Conservation (phyloP, 1,284 basidiomycete species). For the Boletus sp. region DNA sequence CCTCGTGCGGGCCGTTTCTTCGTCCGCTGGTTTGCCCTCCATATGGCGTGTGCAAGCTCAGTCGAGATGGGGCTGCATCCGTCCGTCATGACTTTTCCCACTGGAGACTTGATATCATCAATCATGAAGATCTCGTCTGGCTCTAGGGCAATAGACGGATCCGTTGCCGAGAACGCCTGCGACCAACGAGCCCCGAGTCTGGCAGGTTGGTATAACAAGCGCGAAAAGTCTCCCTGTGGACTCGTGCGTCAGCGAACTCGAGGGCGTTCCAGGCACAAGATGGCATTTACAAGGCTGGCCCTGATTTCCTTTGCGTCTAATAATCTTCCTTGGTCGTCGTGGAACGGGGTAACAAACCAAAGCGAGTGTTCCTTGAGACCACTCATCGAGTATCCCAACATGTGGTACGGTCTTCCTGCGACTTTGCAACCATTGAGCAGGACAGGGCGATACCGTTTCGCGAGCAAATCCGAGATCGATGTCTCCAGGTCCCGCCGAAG, state of each 20-base stretch:
- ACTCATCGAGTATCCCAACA: constrained; percentile 61
- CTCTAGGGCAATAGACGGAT: constrained; percentile 38
- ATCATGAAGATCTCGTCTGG: constrained; percentile 33
- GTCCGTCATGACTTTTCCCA: constrained; percentile 40
- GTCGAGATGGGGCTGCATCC: constrained; percentile 45
- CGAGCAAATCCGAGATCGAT: constrained; percentile 43
- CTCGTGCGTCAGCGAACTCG: constrained; percentile 2
- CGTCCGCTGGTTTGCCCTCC: constrained; percentile 28
- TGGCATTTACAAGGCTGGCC: constrained; percentile 29
- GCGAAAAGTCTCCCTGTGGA: constrained; percentile 38
- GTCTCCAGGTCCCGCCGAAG: constrained; percentile 47
- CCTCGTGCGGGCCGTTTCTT: constrained; percentile 18
- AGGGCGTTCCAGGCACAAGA: constrained; percentile 1
- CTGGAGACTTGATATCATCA: constrained; percentile 26
- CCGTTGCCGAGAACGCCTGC: constrained; percentile 51
- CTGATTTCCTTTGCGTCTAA: constrained; percentile 33
- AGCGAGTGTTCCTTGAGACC: constrained; percentile 55
- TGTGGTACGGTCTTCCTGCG: constrained; percentile 51
- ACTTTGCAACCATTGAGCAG: constrained; percentile 47
- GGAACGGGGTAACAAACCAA: constrained; percentile 55
- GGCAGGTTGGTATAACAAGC: constrained; percentile 38
- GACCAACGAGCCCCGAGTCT: constrained; percentile 49
- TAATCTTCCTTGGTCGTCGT: constrained; percentile 15
- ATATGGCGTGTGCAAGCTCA: constrained; percentile 33
- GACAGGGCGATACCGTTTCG: constrained; percentile 40